Conservation (phyloP, 129 eudicot genomes). For the sunflower (Helianthus annuus) region HanXRQr2.0-SUNRISE NC_035447.2:44120429-44120928, state of each 20-base stretch:
- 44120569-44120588: neutral
- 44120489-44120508: too few species aligned
- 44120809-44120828: conserved; percentile 18
- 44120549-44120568: neutral
- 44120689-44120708: neutral
- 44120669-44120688: neutral
- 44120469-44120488: too few species aligned
- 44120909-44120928: conserved; percentile 27
- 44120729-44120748: conserved; percentile 20
- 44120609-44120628: neutral
- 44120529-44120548: too few species aligned
- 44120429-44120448: too few species aligned
- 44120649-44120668: neutral
- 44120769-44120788: conserved; percentile 28
- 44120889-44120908: conserved; percentile 51
- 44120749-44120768: conserved; percentile 38
- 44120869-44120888: conserved; percentile 43
- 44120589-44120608: neutral
- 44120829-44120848: neutral
- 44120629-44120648: neutral
- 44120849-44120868: conserved; percentile 35
- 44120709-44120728: neutral
- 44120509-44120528: too few species aligned
- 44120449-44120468: too few species aligned
- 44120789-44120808: conserved; percentile 24